phyloP scores from a whole-genome alignment of 345 rosid genomes.

The Geranium brycei region DNA sequence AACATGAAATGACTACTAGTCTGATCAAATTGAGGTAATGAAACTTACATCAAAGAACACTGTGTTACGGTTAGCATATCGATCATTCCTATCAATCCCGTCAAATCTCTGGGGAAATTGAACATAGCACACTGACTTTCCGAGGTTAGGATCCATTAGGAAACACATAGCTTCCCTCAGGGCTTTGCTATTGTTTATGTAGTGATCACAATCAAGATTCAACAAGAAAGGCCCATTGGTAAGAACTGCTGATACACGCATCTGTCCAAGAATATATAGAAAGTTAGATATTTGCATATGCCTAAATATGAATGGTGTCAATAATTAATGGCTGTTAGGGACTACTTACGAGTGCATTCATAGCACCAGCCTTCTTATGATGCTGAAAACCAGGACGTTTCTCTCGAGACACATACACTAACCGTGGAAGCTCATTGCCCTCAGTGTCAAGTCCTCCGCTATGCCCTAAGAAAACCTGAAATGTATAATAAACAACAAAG shows the following conservation, averaged over 20 bases:
- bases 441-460: slow-evolving; percentile 9
- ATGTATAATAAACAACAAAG: neutral
- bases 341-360: slow-evolving; percentile 14
- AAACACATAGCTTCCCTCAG: slow-evolving; percentile 23
- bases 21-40: no score
- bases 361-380: slow-evolving; percentile 13
- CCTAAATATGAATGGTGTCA: neutral
- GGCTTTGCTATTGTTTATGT: slow-evolving; percentile 15
- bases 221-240: slow-evolving; percentile 16
- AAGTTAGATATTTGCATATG: neutral
- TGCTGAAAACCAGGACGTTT: slow-evolving; percentile 14
- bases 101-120: slow-evolving; percentile 20
- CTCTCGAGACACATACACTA: neutral
- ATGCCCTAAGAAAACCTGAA: slow-evolving; percentile 13
- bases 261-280: slow-evolving; percentile 4
- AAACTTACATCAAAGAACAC: slow-evolving; percentile 15
- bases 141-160: slow-evolving; percentile 17
- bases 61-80: slow-evolving; percentile 14
- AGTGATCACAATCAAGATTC: slow-evolving; percentile 11
- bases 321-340: neutral
- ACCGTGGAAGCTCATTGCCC: slow-evolving; percentile 13
- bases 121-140: slow-evolving; percentile 14
- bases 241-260: slow-evolving; percentile 17
- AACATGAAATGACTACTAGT: no score
- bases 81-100: slow-evolving; percentile 11